Conservation (phyloP, 352 stramenopile genomes). For the Phytophthora niederhauseri region DNA sequence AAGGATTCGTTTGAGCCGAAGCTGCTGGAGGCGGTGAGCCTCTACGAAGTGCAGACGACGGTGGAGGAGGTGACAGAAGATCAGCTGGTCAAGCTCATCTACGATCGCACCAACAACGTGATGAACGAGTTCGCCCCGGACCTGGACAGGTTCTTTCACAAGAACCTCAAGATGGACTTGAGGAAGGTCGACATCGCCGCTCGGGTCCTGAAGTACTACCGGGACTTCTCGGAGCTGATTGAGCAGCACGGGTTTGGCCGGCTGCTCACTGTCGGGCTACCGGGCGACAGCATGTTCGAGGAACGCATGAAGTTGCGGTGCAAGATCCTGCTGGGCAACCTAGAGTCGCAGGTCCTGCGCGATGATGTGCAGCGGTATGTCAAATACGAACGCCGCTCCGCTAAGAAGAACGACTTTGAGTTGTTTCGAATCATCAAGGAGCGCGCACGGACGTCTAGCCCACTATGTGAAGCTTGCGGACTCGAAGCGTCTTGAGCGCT, state of each 20-base stretch:
- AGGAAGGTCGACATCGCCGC: slow-evolving; percentile 5
- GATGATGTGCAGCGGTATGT: slow-evolving; percentile 11
- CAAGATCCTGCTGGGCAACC: slow-evolving; percentile 7
- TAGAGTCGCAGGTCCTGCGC: neutral
- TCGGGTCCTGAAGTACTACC: slow-evolving; percentile 14
- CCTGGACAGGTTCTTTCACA: too few species aligned
- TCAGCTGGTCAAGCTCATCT: slow-evolving; percentile 9
- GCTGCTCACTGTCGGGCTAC: neutral
- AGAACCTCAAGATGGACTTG: too few species aligned
- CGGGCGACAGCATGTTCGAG: neutral
- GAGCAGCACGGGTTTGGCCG: slow-evolving; percentile 2
- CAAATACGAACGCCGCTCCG: slow-evolving; percentile 1
- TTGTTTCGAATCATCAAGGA: slow-evolving; percentile 14
- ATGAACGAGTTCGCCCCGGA: slow-evolving; percentile 19
- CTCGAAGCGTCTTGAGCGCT: too few species aligned
- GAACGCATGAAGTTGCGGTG: slow-evolving; percentile 8
- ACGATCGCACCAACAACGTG: neutral
- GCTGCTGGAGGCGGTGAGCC: slow-evolving; percentile 15
- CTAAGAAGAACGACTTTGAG: slow-evolving; percentile 10
- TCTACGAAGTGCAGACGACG: slow-evolving; percentile 15
- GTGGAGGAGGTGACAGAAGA: slow-evolving; percentile 11
- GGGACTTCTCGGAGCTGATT: slow-evolving; percentile 5
- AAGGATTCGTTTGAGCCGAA: slow-evolving; percentile 20
- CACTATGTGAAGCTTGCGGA: too few species aligned
- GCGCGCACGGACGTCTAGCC: too few species aligned